Evolutionary conservation across 2,329 filamentous ascomycete species (phyloP).

Genomic region (Chaetomiaceae sp.): DNA sequence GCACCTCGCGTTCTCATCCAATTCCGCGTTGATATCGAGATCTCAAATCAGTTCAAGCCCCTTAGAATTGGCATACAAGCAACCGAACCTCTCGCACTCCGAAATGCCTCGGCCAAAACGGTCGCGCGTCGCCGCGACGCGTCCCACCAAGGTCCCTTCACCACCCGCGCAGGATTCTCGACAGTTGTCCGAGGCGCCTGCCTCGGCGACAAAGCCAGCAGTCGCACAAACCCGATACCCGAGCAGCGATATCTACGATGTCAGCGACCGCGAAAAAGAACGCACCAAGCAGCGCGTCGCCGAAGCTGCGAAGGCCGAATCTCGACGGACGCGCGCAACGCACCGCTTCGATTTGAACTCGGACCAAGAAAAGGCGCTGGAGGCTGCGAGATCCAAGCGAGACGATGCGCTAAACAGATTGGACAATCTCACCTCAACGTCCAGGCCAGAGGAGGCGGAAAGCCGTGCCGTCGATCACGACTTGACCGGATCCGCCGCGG

Average conservation of each 20-base stretch:
- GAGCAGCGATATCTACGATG: conserved; percentile 30
- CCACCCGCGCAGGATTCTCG: conserved; percentile 4
- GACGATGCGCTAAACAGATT: conserved; percentile 35
- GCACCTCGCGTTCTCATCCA: too few species aligned
- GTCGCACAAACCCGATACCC: conserved; percentile 9
- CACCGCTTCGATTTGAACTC: conserved; percentile 11
- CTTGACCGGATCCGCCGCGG: conserved; percentile 32
- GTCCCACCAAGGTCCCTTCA: conserved; percentile 3
- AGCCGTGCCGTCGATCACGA: conserved; percentile 33
- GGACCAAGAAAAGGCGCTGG: conserved; percentile 21
- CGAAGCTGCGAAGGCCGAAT: conserved; percentile 9
- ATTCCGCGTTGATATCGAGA: not conserved
- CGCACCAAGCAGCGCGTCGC: conserved; percentile 23
- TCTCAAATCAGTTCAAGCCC: not conserved
- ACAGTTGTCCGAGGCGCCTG: conserved; percentile 15
- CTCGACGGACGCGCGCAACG: conserved; percentile 4
- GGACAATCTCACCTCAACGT: conserved; percentile 29
- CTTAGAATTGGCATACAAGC: not conserved
- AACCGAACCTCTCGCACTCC: not conserved
- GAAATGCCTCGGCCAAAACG: conserved; percentile 15
- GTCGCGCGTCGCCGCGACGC: conserved; percentile 21
- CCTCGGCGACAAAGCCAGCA: conserved; percentile 12
- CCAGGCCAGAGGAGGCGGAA: conserved; percentile 9
- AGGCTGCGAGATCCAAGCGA: conserved; percentile 25
- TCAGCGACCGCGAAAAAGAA: conserved; percentile 32